These are phyloP conservation scores for Neospermospora avenae DNA, from an alignment of 2,329 filamentous ascomycete species.

Conservation along the genomic window DNA sequence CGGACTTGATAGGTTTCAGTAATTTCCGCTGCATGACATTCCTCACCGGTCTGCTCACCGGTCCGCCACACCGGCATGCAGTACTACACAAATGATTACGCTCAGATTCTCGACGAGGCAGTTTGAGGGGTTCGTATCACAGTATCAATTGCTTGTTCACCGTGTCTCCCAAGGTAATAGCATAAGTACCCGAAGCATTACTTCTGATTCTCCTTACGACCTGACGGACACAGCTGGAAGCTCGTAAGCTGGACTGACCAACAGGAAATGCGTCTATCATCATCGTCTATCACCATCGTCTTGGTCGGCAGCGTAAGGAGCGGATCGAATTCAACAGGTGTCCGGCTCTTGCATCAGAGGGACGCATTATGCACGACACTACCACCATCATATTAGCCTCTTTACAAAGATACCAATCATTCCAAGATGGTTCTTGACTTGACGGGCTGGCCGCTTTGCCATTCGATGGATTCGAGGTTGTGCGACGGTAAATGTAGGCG, in stretches of 20 bases:
- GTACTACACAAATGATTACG: neutral
- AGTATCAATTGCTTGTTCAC: neutral
- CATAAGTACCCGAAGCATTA: too few species aligned
- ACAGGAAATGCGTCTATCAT: neutral
- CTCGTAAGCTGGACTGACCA: too few species aligned
- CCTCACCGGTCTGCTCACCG: neutral
- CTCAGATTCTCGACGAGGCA: neutral
- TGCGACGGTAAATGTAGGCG: neutral
- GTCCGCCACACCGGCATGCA: neutral
- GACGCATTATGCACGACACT: neutral
- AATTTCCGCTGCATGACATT: neutral
- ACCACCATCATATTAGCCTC: neutral
- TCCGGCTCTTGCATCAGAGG: neutral
- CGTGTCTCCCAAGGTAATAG: too few species aligned
- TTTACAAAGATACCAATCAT: neutral
- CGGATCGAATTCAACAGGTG: neutral
- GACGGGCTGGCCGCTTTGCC: neutral
- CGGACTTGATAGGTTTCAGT: neutral
- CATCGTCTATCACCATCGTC: neutral
- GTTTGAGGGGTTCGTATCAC: neutral
- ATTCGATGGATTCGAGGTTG: neutral
- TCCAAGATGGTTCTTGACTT: neutral
- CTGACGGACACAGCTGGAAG: too few species aligned
- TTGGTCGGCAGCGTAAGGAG: too few species aligned
- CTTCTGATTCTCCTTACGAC: too few species aligned